Evolutionary conservation across 768 basidiomycete genomes (phyloP).

Genomic region (Kwoniella pini): DNA sequence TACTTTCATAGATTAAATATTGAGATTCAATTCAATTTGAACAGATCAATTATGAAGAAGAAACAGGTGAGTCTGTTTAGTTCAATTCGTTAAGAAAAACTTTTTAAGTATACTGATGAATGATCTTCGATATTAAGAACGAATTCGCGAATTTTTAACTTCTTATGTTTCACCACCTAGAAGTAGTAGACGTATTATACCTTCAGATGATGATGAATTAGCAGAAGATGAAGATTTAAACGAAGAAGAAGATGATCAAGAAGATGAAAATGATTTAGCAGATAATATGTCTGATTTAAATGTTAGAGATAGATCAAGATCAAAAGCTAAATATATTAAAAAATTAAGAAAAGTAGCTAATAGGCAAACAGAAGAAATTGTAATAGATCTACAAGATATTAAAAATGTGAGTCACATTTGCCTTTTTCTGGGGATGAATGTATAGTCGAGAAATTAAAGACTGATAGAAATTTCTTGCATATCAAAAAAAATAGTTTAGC

Average conservation of each 20-base stretch:
- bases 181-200: conserved; percentile 13
- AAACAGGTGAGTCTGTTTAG: conserved; percentile 25
- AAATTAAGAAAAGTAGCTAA: conserved; percentile 66
- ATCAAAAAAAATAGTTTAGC: conserved; percentile 63
- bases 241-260: conserved; percentile 37
- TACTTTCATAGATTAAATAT: neutral
- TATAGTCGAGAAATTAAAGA: too few relatives aligned
- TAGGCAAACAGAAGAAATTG: conserved; percentile 83
- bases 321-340: conserved; percentile 53
- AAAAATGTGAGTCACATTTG: conserved; percentile 60
- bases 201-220: conserved; percentile 41
- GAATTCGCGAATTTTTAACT: conserved; percentile 47
- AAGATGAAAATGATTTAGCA: conserved; percentile 57
- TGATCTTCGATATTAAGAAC: conserved; percentile 7
- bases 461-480: too few relatives aligned
- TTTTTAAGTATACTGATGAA: neutral
- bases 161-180: conserved; percentile 38
- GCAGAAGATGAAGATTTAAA: conserved; percentile 43
- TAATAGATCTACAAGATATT: conserved; percentile 87
- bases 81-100: neutral
- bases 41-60: conserved; percentile 42
- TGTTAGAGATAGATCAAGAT: conserved; percentile 36
- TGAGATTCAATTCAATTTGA: conserved; percentile 3
- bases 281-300: conserved; percentile 64
- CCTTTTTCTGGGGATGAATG: too few relatives aligned